Evolutionary conservation across 2,329 filamentous ascomycete genomes (phyloP), one percentile per base, ranked within the genome.

Genomic region (Paraphoma chrysanthemicola): DNA sequence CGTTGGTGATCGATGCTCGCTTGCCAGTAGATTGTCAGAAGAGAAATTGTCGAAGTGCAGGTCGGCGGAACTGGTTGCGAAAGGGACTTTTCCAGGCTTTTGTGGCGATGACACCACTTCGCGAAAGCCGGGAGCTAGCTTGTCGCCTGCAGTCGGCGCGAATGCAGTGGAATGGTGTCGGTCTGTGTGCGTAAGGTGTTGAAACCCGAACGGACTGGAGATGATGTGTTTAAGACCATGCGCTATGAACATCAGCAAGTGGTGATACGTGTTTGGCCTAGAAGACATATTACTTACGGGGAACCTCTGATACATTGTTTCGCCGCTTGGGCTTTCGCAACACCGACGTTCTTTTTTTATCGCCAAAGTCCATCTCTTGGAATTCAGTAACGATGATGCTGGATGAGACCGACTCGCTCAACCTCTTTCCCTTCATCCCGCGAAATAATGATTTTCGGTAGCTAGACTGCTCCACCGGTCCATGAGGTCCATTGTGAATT

Each of bases 151-250:
- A 11, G 82, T 77, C 33, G 79, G 80, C 39, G 85, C 81, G 17
- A 88, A 73, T 4, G 77, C 77, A 31, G 82, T 79, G 53, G 87
- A 80, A 53, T 88, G 82, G 23, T 81, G 73, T 23, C 82, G 81
- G 53, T 82, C 81, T 29, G 85, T 86, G 67, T 88, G 86, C 36
- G 85, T 85, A 50, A 89, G 73, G 66, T 88, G 86, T 59, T 88
- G 85, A 67, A 89, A 89, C 64, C 87, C 84, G 71, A 86, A 89
- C 1, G 86, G 86, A 54, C 82, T 81, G 0, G 86, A 89, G 50
- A 88, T 88, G 54, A 68, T 70, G 47, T 68, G 62, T 50, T 71
- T 76, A 16, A 74, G 63, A 12, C 62, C 49, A 10, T 61, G 54
- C 12, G 59, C 73, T 77, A 51, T 8, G 14, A 9, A 30, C 11